Percentiles rank a stretch among this genome's conserved stretches.
These are phyloP conservation scores for Theobroma cacao DNA, from an alignment of 345 rosid genomes.

Conservation along the genomic window DNA sequence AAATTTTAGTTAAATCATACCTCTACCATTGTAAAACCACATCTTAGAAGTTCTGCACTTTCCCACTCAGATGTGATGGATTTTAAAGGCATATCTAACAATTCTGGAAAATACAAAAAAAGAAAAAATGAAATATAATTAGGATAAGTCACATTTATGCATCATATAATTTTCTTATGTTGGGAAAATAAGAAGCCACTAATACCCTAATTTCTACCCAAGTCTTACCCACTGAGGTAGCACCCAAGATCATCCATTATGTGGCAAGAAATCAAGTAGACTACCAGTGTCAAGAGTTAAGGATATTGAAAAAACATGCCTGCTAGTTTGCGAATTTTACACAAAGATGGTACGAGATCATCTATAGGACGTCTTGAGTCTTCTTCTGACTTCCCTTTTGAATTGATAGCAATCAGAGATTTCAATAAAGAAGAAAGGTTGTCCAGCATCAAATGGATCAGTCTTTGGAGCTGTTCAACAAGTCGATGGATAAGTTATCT, in stretches of 20 bases:
- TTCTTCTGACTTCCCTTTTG: constrained; percentile 39
- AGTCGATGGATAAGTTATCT: constrained; percentile 8
- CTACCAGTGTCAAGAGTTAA: constrained; percentile 11
- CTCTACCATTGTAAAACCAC: constrained; percentile 74
- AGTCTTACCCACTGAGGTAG: background rate
- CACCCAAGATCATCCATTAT: background rate
- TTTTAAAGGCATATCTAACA: constrained; percentile 86
- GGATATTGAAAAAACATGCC: constrained; percentile 41
- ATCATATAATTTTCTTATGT: background rate
- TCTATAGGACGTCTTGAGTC: constrained; percentile 36
- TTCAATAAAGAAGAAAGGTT: constrained; percentile 58
- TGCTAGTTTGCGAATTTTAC: constrained; percentile 80
- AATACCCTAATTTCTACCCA: background rate
- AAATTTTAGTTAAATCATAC: constrained; percentile 30
- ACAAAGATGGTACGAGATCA: constrained; percentile 69
- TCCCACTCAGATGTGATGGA: constrained; percentile 84
- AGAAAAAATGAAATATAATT: background rate
- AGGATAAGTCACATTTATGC: background rate
- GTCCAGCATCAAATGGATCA: constrained; percentile 76
- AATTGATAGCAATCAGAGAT: constrained; percentile 42
- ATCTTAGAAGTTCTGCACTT: constrained; percentile 68
- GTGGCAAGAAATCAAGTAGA: background rate
- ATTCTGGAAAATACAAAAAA: constrained; percentile 47
- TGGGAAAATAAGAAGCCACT: background rate
- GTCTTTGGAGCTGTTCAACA: constrained; percentile 72